Percentiles rank a stretch among this genome's conserved stretches.
Conservation (phyloP, 2,329 filamentous ascomycete species). For the Neurospora sp. region DNA sequence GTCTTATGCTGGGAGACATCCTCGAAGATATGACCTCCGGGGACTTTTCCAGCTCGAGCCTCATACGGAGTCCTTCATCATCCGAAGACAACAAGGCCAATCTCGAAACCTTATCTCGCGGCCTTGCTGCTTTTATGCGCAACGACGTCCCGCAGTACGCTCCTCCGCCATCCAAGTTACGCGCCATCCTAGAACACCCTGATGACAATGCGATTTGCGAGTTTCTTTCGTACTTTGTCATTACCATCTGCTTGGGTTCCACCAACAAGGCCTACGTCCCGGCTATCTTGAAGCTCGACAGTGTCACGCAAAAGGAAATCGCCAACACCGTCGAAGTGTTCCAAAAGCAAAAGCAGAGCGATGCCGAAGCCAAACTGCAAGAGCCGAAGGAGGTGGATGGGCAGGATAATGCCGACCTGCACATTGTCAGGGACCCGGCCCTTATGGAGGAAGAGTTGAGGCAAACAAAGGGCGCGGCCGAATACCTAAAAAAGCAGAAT, state of each 20-base stretch:
- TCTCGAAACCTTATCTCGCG: constrained; percentile 82
- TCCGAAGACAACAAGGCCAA: constrained; percentile 68
- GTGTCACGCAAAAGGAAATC: constrained; percentile 32
- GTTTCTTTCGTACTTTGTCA: constrained; percentile 21
- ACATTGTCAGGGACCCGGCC: constrained; percentile 36
- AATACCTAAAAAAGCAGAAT: constrained; percentile 43
- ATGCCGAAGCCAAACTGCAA: constrained; percentile 15
- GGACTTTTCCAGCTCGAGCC: constrained; percentile 43
- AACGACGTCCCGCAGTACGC: constrained; percentile 40
- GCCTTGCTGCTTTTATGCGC: constrained; percentile 65
- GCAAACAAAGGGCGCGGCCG: constrained; percentile 39
- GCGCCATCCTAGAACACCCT: constrained; percentile 46
- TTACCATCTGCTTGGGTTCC: constrained; percentile 22
- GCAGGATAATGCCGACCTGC: constrained; percentile 21
- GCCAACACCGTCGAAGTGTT: constrained; percentile 30
- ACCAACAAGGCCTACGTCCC: constrained; percentile 22
- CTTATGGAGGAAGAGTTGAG: constrained; percentile 47
- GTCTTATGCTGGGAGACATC: constrained; percentile 42
- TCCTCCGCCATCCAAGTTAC: constrained; percentile 45
- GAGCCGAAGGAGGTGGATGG: constrained; percentile 9
- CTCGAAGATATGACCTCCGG: constrained; percentile 46
- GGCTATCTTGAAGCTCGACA: constrained; percentile 20
- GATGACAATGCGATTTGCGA: constrained; percentile 44
- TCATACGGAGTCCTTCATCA: constrained; percentile 36
- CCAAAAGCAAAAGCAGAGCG: constrained; percentile 37